These are phyloP conservation scores for Talaromyces albobiverticillius DNA, from an alignment of 2,329 filamentous ascomycete species.

Conservation along the genomic window DNA sequence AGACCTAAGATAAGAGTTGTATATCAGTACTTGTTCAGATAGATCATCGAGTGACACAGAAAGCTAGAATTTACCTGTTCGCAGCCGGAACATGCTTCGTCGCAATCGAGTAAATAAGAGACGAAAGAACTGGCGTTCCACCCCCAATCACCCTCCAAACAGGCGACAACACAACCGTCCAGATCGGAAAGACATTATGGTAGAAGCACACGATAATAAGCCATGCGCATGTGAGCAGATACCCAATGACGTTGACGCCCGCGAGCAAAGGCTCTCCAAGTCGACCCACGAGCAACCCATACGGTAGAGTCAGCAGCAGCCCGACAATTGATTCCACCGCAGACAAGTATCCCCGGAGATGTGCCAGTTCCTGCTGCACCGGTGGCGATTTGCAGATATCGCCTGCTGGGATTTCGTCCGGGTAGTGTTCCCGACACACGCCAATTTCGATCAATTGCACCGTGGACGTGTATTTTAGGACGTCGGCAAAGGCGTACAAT, in stretches of 20 bases:
- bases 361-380: background rate
- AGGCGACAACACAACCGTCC: conserved; percentile 1
- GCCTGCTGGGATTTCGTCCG: background rate
- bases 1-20: background rate
- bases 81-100: background rate
- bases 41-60: too few relatives aligned
- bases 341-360: conserved; percentile 2
- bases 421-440: conserved; percentile 5
- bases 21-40: too few relatives aligned
- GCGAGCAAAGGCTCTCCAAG: conserved; percentile 3
- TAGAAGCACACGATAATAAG: conserved; percentile 2
- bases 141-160: conserved; percentile 1
- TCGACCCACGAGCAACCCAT: conserved; percentile 1
- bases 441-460: conserved; percentile 3
- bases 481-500: conserved; percentile 5
- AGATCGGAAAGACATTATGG: conserved; percentile 1
- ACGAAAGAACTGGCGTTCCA: conserved; percentile 1
- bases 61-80: background rate
- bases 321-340: background rate
- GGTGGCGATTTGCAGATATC: background rate
- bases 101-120: conserved; percentile 2
- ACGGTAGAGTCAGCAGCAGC: background rate
- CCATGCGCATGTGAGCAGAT: conserved; percentile 3
- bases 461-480: conserved; percentile 4
- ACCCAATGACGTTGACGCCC: conserved; percentile 1